Base-by-base conservation (phyloP, 78 protist genomes). In the Dictyostelium citrinum region DNA sequence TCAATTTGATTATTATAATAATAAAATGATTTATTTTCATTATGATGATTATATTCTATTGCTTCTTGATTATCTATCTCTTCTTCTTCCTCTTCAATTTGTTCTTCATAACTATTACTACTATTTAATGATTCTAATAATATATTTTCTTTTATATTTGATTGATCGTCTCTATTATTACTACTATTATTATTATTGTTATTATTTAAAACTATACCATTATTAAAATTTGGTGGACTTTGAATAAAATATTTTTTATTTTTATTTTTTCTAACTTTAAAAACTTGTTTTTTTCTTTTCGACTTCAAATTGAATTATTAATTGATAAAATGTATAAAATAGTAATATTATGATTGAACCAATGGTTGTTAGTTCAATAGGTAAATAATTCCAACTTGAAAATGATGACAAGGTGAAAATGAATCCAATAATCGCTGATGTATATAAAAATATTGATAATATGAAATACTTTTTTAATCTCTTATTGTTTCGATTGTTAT, bases 361-460 rank as follows among this genome's bases (percentile, higher is more conserved):
- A 0, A 82, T 22, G 5, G 80, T 22, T 9, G 76, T 58, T n/a
- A 79, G 10, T 17, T 45, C 46, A 20, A 88, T 77, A 10, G 61
- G 22, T 22, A 88, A 14, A 88, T 78, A 88, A 24, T 76, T 49
- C 85, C 93, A 88, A 35, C 84, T 51, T 46, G 86, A 78, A 41
- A 78, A 43, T 10, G 93, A 43, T n/a, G 76, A 17, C 7, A 88
- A 1, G 2, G 67, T 35, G 17, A 88, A 55, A 17, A 39, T 16
- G n/a, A 64, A 31, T 0, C 83, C 74, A 33, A 76, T 14, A 2
- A 78, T 24, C 0, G 77, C 12, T 16, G 37, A 41, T 22, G 71
- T 60, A 68, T 12, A 68, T 39, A 64, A 3, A 64, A 29, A 27
- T 64, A 64, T 24, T 64, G 72, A 64, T 24, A 64, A 5, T 10